Evolutionary conservation across 164 flowering plant species (phyloP), one percentile per base, ranked within the genome.

Genomic region (Dillenia turbinata): DNA sequence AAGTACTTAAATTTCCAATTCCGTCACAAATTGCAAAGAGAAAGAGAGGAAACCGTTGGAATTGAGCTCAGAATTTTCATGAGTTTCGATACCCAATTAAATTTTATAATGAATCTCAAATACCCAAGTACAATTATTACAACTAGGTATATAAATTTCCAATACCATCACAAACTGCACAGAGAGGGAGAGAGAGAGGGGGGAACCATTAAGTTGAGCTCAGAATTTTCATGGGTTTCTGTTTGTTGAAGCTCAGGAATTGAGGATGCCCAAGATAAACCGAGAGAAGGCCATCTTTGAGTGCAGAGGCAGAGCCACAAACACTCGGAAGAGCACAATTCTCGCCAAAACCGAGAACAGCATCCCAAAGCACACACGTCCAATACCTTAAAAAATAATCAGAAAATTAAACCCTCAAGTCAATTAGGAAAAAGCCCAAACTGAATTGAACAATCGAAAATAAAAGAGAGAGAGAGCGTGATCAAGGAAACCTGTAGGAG

Each of bases 271-370:
- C 53, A 14, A 24, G 64, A 58, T 49, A 71, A 58, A 56, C 17
- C 64, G 51, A 73, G 63, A 12, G 60, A 62, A 48, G 95, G 86
- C 93, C 97, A 91, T 68, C 97, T 80, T 8, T 76, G 63, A 71
- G 54, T 80, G 55, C 57, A 73, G 45, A 91, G 77, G 53, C 71
- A 56, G 58, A 71, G 66, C 97, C 97, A 91, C 14, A 88, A 45
- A 46, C 54, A 77, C 75, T 91, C 92, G n/a, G 91, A 81, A 51
- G 69, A 75, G 53, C 96, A 91, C 24, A 91, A 48, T 44, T 81
- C 73, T 65, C 81, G 71, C 96, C 93, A 91, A 57, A 79, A 85
- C 62, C 83, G 63, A n/a, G 90, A 85, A 57, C 92, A 88, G 56
- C 85, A 66, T 13, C 88, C 86, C 73, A 91, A 54, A 1, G 87